phyloP scores from a whole-genome alignment of 331 rosid species.

The Phaseolus coccineus region DNA sequence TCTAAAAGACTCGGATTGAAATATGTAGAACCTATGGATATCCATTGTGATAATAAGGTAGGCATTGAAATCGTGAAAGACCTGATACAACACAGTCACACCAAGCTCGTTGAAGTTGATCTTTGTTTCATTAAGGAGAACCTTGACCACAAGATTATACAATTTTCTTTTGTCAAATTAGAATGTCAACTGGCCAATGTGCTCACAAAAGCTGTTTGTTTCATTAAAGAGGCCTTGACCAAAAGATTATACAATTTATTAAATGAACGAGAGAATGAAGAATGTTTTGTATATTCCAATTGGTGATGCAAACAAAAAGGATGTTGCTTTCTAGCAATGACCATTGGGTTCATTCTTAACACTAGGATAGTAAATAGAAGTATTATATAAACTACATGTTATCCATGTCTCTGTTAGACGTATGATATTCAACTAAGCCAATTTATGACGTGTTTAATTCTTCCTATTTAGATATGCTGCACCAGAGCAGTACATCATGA shows the following conservation, averaged over 20 bases:
- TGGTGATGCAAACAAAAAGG: background rate
- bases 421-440: background rate
- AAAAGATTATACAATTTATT: background rate
- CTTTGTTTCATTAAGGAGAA: no score
- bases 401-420: constrained; percentile 18
- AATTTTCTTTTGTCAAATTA: no score
- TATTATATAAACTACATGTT: background rate
- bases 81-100: no score
- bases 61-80: no score
- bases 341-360: constrained; percentile 17
- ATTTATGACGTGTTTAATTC: constrained; percentile 19
- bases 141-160: no score
- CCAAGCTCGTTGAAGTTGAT: no score
- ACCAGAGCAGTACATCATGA: constrained; percentile 98
- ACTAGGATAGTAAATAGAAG: constrained; percentile 15
- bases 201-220: no score
- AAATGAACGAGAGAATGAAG: constrained; percentile 10
- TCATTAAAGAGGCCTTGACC: no score
- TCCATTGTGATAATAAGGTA: no score
- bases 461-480: constrained; percentile 82
- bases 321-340: constrained; percentile 23
- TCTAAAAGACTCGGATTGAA: no score
- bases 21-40: no score
- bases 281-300: background rate
- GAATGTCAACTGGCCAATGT: background rate